Conservation (phyloP, 225 moss, liverwort and hornwort species). For the Marchantia paleacea region DNA sequence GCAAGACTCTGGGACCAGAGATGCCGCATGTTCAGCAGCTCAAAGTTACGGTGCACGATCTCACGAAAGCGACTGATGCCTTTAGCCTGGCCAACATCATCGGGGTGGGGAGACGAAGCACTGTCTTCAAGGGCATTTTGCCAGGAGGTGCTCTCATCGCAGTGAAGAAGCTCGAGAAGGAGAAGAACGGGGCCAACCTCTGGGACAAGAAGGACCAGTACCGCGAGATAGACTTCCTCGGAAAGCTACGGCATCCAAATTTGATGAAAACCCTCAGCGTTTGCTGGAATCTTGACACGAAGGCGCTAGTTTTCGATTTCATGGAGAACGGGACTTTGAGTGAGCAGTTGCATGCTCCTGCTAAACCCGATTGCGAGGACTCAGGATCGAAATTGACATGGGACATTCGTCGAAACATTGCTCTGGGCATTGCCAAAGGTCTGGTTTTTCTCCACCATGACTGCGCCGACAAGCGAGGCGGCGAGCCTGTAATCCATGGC, state of each 20-base stretch:
- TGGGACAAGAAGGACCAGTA: conserved; percentile 24
- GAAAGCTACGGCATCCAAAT: conserved; percentile 26
- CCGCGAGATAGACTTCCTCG: conserved; percentile 27
- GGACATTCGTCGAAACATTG: conserved; percentile 32
- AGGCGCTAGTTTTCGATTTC: conserved; percentile 32
- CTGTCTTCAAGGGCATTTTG: conserved; percentile 22
- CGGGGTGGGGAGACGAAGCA: conserved; percentile 22
- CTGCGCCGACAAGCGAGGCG: conserved; percentile 16
- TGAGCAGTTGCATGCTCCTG: conserved; percentile 2
- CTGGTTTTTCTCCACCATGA: conserved; percentile 35
- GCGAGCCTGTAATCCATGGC: conserved; percentile 27
- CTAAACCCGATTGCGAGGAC: background rate
- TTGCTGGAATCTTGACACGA: conserved; percentile 27
- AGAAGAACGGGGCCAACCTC: conserved; percentile 6
- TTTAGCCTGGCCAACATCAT: conserved; percentile 22
- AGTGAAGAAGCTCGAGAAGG: conserved; percentile 26
- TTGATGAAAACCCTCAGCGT: conserved; percentile 30
- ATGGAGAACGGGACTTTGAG: conserved; percentile 32
- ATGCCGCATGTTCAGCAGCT: conserved; percentile 26
- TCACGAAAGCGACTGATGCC: conserved; percentile 15
- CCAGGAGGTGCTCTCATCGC: conserved; percentile 23
- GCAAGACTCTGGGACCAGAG: conserved; percentile 9
- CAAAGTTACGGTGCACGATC: conserved; percentile 18
- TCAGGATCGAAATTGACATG: conserved; percentile 9
- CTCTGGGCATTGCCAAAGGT: conserved; percentile 30